These are phyloP conservation scores for Beauveria caledonica DNA, from an alignment of 2,329 filamentous ascomycete species.

Conservation along the genomic window DNA sequence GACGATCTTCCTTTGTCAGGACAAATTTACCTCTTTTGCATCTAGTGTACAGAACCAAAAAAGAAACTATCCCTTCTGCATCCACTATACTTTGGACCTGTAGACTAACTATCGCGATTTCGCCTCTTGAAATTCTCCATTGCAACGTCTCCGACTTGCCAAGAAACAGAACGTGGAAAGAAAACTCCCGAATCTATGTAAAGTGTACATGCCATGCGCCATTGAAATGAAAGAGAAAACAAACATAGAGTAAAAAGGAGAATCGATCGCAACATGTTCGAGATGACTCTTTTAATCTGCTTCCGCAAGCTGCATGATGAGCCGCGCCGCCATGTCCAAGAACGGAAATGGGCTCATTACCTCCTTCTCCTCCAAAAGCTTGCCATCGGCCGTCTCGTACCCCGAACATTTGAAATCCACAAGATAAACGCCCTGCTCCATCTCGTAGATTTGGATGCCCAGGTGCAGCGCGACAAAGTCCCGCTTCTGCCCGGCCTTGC, in stretches of 20 bases:
- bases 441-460: constrained; percentile 91
- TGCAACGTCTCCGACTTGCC: neutral
- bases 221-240: neutral
- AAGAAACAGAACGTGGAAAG: neutral
- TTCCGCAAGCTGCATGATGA: constrained; percentile 90
- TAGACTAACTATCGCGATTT: neutral
- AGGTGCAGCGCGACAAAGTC: constrained; percentile 87
- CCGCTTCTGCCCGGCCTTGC: constrained; percentile 34
- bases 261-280: neutral
- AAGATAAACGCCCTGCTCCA: constrained; percentile 86
- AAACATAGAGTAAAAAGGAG: neutral
- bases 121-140: neutral
- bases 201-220: neutral
- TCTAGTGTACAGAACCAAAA: neutral
- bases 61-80: neutral
- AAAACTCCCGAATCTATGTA: neutral
- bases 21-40: neutral
- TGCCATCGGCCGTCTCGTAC: constrained; percentile 74
- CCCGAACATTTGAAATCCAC: constrained; percentile 98
- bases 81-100: neutral
- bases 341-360: constrained; percentile 94
- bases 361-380: constrained; percentile 80
- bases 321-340: constrained; percentile 80
- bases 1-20: constrained; percentile 1
- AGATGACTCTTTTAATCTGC: constrained; percentile 28